phyloP scores from a whole-genome alignment of 352 stramenopile species.

The Pythium vanterpoolii region DNA sequence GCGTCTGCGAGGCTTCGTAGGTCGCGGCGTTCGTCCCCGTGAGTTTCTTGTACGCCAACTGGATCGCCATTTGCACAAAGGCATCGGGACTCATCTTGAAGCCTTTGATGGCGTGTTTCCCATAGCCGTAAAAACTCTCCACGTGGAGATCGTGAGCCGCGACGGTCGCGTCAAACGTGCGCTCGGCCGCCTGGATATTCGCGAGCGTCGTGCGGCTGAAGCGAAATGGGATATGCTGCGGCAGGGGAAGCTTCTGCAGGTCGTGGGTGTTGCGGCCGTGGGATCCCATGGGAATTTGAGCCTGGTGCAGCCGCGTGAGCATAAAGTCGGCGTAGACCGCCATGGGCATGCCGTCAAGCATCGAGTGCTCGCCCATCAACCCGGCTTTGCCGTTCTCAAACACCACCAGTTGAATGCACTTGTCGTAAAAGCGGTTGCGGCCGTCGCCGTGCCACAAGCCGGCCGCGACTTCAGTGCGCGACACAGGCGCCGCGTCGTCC shows the following conservation, averaged over 20 bases:
- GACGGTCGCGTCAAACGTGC: slow-evolving; percentile 65
- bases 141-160: slow-evolving; percentile 88
- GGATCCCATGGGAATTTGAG: slow-evolving; percentile 44
- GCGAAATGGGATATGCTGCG: slow-evolving; percentile 46
- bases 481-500: slow-evolving; percentile 59
- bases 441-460: slow-evolving; percentile 83
- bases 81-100: slow-evolving; percentile 92
- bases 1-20: slow-evolving; percentile 95
- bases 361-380: slow-evolving; percentile 92
- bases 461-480: slow-evolving; percentile 55
- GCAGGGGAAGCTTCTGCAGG: slow-evolving; percentile 26
- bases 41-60: slow-evolving; percentile 88
- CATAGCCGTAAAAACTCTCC: slow-evolving; percentile 87
- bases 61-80: slow-evolving; percentile 95
- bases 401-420: slow-evolving; percentile 95
- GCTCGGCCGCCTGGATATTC: slow-evolving; percentile 50
- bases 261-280: slow-evolving; percentile 39
- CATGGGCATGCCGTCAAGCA: slow-evolving; percentile 87
- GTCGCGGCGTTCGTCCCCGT: slow-evolving; percentile 70
- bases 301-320: slow-evolving; percentile 46
- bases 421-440: slow-evolving; percentile 96
- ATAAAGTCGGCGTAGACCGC: slow-evolving; percentile 63
- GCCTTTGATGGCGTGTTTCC: slow-evolving; percentile 85
- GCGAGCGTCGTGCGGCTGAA: slow-evolving; percentile 47
- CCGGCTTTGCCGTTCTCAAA: slow-evolving; percentile 95